Evolutionary conservation across 768 basidiomycete genomes (phyloP).

Genomic region (Tephrocybe rancida): DNA sequence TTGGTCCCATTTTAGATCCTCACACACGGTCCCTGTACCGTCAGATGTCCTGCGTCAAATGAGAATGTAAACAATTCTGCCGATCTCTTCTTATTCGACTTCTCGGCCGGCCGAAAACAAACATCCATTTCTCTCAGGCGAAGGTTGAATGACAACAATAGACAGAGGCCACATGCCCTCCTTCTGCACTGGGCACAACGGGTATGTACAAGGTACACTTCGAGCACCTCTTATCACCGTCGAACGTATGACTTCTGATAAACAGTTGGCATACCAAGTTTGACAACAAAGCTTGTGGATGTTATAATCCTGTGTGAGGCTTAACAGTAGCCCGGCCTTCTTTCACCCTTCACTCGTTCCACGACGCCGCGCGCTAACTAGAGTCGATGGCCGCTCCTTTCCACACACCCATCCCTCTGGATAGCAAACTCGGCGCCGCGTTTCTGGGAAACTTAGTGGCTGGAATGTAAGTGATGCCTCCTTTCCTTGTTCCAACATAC

Average conservation of each 20-base stretch:
- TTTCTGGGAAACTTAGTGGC: constrained; percentile 38
- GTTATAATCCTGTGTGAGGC: not conserved
- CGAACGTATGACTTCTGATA: not conserved
- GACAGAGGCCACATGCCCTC: no score
- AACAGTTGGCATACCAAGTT: not conserved
- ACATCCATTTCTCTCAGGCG: no score
- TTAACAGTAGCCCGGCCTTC: not conserved
- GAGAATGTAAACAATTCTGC: no score
- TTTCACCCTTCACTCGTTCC: not conserved
- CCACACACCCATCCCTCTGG: constrained; percentile 20
- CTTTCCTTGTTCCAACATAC: not conserved
- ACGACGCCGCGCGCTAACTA: not conserved
- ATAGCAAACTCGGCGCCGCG: constrained; percentile 46
- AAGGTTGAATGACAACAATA: no score
- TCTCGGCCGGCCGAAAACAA: no score
- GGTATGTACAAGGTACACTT: not conserved
- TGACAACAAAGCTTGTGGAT: not conserved
- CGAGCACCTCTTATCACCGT: not conserved
- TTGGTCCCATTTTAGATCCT: no score
- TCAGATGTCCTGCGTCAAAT: no score
- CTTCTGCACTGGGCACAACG: not conserved
- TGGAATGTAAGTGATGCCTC: constrained; percentile 3
- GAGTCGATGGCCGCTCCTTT: not conserved
- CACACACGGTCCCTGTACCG: no score
- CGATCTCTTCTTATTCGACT: no score